These are phyloP conservation scores for Baorangia bicolor DNA, from an alignment of 768 basidiomycete genomes.

Conservation along the genomic window DNA sequence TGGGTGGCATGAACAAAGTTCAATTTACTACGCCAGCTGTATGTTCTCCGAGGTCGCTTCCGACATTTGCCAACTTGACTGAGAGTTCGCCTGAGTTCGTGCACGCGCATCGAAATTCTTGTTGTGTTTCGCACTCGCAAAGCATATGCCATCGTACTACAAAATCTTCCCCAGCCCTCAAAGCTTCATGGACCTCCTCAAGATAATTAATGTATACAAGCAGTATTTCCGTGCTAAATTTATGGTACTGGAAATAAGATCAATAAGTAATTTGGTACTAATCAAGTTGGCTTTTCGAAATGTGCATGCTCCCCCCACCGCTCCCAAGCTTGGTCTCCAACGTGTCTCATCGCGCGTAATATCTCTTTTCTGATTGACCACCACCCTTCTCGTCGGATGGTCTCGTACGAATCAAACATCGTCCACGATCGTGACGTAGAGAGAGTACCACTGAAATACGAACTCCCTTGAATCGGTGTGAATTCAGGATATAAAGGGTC, in stretches of 20 bases:
- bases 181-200: neutral
- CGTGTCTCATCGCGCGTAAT: slow-evolving; percentile 38
- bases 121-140: neutral
- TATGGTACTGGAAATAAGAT: slow-evolving; percentile 15
- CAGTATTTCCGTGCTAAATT: slow-evolving; percentile 15
- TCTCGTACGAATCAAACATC: slow-evolving; percentile 36
- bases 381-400: slow-evolving; percentile 43
- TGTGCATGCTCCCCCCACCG: slow-evolving; percentile 36
- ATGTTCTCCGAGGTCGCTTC: neutral
- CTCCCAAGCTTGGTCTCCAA: slow-evolving; percentile 44
- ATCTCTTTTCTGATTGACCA: slow-evolving; percentile 37
- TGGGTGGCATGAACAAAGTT: slow-evolving; percentile 28
- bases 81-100: neutral
- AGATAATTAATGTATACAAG: slow-evolving; percentile 14
- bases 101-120: neutral
- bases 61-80: neutral
- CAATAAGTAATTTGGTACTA: slow-evolving; percentile 15
- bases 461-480: slow-evolving; percentile 43
- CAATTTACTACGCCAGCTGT: neutral
- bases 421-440: slow-evolving; percentile 40
- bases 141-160: no score
- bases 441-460: slow-evolving; percentile 32
- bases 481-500: slow-evolving; percentile 78
- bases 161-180: neutral
- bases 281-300: slow-evolving; percentile 32